A percentile compares a stretch with the other conserved stretches of the same genome.
Conservation (phyloP, 495 filamentous ascomycete species). For the Hypoxylon rickii region DNA sequence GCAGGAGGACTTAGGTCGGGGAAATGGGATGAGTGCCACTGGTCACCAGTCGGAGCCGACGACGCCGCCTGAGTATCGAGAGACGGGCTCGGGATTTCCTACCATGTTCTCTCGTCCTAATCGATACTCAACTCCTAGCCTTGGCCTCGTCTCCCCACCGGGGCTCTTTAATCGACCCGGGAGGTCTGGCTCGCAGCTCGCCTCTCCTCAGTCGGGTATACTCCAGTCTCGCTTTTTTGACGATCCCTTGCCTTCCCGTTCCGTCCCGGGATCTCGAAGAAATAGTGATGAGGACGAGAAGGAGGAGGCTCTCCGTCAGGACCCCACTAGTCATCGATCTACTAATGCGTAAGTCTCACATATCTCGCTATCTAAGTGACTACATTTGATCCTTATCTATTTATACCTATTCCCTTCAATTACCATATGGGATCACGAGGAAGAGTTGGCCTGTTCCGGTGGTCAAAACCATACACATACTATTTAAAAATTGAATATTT, state of each 20-base stretch:
- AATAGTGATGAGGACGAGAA: constrained; percentile 81
- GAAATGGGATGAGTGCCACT: constrained; percentile 39
- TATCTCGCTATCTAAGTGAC: not conserved
- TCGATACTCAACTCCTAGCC: constrained; percentile 79
- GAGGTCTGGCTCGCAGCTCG: constrained; percentile 72
- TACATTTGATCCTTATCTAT: not conserved
- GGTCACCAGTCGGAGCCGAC: constrained; percentile 91
- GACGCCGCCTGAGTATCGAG: constrained; percentile 92
- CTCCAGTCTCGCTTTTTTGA: constrained; percentile 55
- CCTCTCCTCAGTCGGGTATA: constrained; percentile 61
- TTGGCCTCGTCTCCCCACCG: constrained; percentile 76
- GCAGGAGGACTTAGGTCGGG: constrained; percentile 70
- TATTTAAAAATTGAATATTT: too few species aligned
- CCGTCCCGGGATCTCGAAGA: constrained; percentile 83
- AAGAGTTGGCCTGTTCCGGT: not conserved
- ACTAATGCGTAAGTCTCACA: constrained; percentile 64
- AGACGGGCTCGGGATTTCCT: constrained; percentile 67
- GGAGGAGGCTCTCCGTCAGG: constrained; percentile 64
- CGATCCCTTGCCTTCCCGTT: constrained; percentile 71
- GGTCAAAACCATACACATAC: too few species aligned
- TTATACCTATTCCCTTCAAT: not conserved
- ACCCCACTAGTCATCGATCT: constrained; percentile 68
- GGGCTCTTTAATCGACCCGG: constrained; percentile 74
- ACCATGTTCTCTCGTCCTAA: constrained; percentile 75
- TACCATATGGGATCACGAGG: not conserved